Percentiles rank a stretch among this genome's conserved stretches.
phyloP scores from a whole-genome alignment of 371 early-diverging fungal species.

The Mycotypha africana region DNA sequence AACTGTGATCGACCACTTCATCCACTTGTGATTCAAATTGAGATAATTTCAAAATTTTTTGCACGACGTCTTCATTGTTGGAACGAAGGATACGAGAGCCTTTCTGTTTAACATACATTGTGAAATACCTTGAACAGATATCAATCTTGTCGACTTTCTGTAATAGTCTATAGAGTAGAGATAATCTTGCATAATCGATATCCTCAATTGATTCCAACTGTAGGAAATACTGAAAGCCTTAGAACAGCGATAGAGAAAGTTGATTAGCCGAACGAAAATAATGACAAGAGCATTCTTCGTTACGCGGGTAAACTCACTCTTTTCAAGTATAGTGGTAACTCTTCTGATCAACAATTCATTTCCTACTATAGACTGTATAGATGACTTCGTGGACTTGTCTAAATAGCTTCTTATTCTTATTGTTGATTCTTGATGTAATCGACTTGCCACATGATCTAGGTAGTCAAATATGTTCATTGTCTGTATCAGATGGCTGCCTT shows the following conservation, averaged over 20 bases:
- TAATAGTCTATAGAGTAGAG: constrained; percentile 46
- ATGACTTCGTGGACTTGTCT: constrained; percentile 68
- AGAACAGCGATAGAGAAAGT: too few relatives aligned
- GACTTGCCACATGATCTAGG: constrained; percentile 58
- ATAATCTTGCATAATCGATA: constrained; percentile 48
- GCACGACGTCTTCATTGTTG: constrained; percentile 10
- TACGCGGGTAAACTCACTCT: constrained; percentile 51
- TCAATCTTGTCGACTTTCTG: constrained; percentile 30
- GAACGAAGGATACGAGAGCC: constrained; percentile 25
- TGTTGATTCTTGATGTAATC: constrained; percentile 66
- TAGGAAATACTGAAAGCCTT: constrained; percentile 62
- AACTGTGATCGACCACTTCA: constrained; percentile 58
- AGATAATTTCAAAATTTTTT: constrained; percentile 28
- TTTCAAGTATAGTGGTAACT: constrained; percentile 56
- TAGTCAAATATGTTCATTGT: constrained; percentile 59
- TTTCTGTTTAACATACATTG: constrained; percentile 32
- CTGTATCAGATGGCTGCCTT: constrained; percentile 56
- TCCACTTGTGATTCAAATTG: constrained; percentile 68
- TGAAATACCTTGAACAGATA: constrained; percentile 26
- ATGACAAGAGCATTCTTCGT: neutral
- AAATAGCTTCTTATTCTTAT: constrained; percentile 66
- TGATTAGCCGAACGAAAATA: neutral
- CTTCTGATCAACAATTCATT: constrained; percentile 64
- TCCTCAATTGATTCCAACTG: constrained; percentile 6
- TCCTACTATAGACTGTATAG: constrained; percentile 61